Evolutionary conservation across 129 eudicot genomes (phyloP), one percentile per base, ranked within the genome.

Genomic region (Ambrosia artemisiifolia): DNA sequence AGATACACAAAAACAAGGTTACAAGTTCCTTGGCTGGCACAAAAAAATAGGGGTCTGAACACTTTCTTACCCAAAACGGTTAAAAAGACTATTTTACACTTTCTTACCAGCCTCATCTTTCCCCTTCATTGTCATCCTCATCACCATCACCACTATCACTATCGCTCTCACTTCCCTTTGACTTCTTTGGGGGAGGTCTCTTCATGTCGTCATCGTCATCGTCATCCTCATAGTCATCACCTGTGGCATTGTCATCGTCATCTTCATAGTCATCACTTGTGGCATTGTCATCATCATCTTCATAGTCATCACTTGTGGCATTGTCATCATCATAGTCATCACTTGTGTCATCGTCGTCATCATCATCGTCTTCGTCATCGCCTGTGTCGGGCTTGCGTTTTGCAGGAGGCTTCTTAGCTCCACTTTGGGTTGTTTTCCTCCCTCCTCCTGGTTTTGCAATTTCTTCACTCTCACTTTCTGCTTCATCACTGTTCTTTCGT

Each of bases 331-430:
- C 76, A 19, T 75, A 63, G 0, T 68, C 67, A 12, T 47, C 71
- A 5, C 33, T 78, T 63, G 11, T 76, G 53, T n/a, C n/a, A n/a
- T n/a, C n/a, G n/a, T n/a, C n/a, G n/a, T n/a, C n/a, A n/a, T n/a
- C n/a, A n/a, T n/a, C n/a, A n/a, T 24, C 28, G 28, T 69, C 78
- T 12, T 77, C 63, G 0, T 71, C 65, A 17, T 54, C 75, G 3
- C 43, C 77, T 67, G 17, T 74, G 55, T 67, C 70, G 18, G 77
- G 64, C 56, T 84, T 84, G 67, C 76, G 69, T 64, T 83, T 82
- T 55, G 72, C 79, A 72, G 86, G 70, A 68, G 82, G 81, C 66
- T 73, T 88, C 71, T 76, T 83, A 62, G 65, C 79, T n/a, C 76
- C 66, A 32, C 56, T 71, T 56, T 74, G 71, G 48, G 77, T 40